These are phyloP conservation scores for Orbilia brochopaga DNA, from an alignment of 2,329 filamentous ascomycete species.

Conservation along the genomic window DNA sequence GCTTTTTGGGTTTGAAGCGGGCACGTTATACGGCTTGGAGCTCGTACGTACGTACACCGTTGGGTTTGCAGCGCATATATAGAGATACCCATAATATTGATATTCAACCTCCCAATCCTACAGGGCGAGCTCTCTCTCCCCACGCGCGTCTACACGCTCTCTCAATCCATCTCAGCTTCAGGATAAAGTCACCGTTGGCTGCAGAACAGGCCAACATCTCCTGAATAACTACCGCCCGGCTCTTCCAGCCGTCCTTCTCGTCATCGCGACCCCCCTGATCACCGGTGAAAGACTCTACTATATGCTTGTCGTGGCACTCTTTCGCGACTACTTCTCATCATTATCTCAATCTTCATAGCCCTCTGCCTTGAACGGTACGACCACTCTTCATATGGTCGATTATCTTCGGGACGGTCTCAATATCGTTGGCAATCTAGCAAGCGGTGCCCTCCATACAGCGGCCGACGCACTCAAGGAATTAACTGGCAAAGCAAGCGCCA, in stretches of 20 bases:
- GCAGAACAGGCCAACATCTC: too few relatives aligned
- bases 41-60: background rate
- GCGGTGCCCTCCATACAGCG: slow-evolving; percentile 1
- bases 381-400: slow-evolving; percentile 23
- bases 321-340: background rate
- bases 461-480: background rate
- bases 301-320: too few relatives aligned
- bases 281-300: too few relatives aligned
- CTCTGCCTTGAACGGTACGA: background rate
- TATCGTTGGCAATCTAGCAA: slow-evolving; percentile 9
- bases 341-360: background rate
- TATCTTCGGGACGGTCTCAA: slow-evolving; percentile 3
- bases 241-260: too few relatives aligned
- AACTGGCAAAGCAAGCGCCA: slow-evolving; percentile 1
- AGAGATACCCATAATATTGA: slow-evolving; percentile 3
- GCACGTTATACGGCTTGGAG: too few relatives aligned
- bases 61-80: background rate
- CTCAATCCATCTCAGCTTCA: background rate
- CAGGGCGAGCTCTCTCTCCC: too few relatives aligned
- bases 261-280: too few relatives aligned
- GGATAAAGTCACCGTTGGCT: too few relatives aligned
- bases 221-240: too few relatives aligned
- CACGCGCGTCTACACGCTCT: too few relatives aligned
- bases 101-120: background rate
- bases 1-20: background rate